phyloP scores from a whole-genome alignment of 163 green algal genomes.

The Chlorella variabilis region DNA sequence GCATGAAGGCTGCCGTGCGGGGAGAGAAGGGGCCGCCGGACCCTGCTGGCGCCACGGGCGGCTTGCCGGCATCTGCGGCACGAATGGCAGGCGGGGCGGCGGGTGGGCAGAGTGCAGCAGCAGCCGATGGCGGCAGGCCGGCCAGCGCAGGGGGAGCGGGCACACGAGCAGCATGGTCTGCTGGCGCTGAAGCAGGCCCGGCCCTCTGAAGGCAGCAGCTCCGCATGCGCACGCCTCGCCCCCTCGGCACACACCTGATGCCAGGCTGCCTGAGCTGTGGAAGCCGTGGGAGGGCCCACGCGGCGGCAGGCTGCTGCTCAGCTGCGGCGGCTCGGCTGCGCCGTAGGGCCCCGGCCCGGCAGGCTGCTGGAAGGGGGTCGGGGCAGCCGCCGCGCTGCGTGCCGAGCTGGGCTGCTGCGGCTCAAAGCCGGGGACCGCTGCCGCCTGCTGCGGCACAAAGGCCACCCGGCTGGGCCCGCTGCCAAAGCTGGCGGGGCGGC shows the following conservation, averaged over 20 bases:
- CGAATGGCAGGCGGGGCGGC: no score
- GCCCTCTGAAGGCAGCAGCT: no score
- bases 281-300: background rate
- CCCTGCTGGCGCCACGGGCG: background rate
- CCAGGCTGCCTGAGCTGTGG: background rate
- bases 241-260: background rate
- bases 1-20: background rate
- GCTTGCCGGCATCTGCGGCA: background rate
- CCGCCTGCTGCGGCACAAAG: background rate
- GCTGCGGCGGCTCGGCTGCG: background rate
- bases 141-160: no score
- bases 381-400: background rate
- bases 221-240: no score
- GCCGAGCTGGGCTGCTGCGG: conserved; percentile 11
- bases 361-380: background rate
- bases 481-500: background rate
- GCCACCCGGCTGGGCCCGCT: background rate
- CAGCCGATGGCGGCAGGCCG: no score
- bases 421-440: background rate
- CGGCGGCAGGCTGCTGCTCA: background rate
- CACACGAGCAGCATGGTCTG: no score
- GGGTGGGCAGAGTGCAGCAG: no score
- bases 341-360: background rate
- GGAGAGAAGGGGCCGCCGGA: background rate
- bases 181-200: no score